These are phyloP conservation scores for Venturiaceae sp. DNA, from an alignment of 2,329 filamentous ascomycete genomes.

Conservation along the genomic window DNA sequence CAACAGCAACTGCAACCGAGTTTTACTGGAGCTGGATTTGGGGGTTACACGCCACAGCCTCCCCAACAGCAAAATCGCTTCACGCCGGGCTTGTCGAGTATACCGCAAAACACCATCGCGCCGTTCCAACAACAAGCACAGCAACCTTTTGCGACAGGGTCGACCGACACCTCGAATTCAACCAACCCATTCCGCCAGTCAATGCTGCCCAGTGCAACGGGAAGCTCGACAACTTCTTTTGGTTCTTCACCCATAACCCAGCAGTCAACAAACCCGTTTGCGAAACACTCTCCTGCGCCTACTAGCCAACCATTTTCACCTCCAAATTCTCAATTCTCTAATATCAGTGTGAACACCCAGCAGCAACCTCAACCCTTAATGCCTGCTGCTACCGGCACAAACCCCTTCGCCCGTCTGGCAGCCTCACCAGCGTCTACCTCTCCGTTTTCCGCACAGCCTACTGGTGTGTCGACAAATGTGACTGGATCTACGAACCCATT, in stretches of 20 bases:
- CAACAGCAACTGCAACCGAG: slow-evolving; percentile 42
- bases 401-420: slow-evolving; percentile 55
- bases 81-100: slow-evolving; percentile 31
- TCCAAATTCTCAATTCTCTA: slow-evolving; percentile 4
- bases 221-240: slow-evolving; percentile 27
- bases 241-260: slow-evolving; percentile 40
- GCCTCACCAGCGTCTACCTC: slow-evolving; percentile 24
- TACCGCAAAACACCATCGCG: slow-evolving; percentile 39
- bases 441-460: slow-evolving; percentile 12
- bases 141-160: slow-evolving; percentile 12
- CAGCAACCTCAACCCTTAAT: slow-evolving; percentile 36
- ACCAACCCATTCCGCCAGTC: slow-evolving; percentile 95
- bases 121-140: slow-evolving; percentile 32
- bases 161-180: slow-evolving; percentile 37
- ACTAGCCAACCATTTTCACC: slow-evolving; percentile 2
- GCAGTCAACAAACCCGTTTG: slow-evolving; percentile 81
- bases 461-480: slow-evolving; percentile 57
- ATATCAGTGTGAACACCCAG: slow-evolving; percentile 8
- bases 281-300: slow-evolving; percentile 40
- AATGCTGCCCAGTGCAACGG: slow-evolving; percentile 46
- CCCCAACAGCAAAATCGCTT: slow-evolving; percentile 25
- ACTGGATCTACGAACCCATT: slow-evolving; percentile 94
- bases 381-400: slow-evolving; percentile 57
- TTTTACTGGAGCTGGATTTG: slow-evolving; percentile 71
- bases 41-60: slow-evolving; percentile 65